These are phyloP conservation scores for Clavispora carvajalis DNA, from an alignment of 805 yeast species.

Conservation along the genomic window DNA sequence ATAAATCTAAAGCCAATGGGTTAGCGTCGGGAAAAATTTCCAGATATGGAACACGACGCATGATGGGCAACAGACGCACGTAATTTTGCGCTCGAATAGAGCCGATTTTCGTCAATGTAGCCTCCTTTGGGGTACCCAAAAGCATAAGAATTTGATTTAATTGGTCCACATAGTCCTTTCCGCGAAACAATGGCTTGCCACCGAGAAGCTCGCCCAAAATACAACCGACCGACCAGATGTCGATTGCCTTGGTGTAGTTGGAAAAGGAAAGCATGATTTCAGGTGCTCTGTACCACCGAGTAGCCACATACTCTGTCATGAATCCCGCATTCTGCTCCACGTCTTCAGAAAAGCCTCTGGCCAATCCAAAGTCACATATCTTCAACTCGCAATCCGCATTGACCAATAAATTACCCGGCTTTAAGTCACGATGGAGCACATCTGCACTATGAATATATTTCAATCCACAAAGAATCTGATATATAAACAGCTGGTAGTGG, in stretches of 20 bases:
- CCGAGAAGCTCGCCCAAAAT: constrained; percentile 90
- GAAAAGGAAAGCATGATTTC: constrained; percentile 94
- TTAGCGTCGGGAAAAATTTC: constrained; percentile 79
- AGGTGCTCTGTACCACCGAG: constrained; percentile 98
- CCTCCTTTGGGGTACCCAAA: constrained; percentile 81
- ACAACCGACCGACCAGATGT: constrained; percentile 97
- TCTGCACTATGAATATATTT: constrained; percentile 88
- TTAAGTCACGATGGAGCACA: constrained; percentile 88
- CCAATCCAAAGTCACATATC: constrained; percentile 94
- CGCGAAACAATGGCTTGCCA: constrained; percentile 87
- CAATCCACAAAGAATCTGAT: constrained; percentile 87
- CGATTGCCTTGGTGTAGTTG: constrained; percentile 93
- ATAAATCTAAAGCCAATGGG: constrained; percentile 72
- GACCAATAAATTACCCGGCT: constrained; percentile 88
- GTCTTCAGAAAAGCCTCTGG: constrained; percentile 81
- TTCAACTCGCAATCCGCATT: constrained; percentile 96
- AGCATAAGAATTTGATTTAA: constrained; percentile 79
- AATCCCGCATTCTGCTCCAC: constrained; percentile 89
- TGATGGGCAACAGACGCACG: constrained; percentile 78
- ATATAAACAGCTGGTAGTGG: constrained; percentile 88
- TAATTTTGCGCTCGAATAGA: constrained; percentile 88
- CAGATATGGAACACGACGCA: constrained; percentile 71
- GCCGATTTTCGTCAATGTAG: constrained; percentile 48
- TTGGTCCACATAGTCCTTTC: constrained; percentile 95
- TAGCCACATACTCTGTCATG: constrained; percentile 95